These are phyloP conservation scores for Plasmodium gaboni DNA, from an alignment of 169 alveolate species.

Conservation along the genomic window DNA sequence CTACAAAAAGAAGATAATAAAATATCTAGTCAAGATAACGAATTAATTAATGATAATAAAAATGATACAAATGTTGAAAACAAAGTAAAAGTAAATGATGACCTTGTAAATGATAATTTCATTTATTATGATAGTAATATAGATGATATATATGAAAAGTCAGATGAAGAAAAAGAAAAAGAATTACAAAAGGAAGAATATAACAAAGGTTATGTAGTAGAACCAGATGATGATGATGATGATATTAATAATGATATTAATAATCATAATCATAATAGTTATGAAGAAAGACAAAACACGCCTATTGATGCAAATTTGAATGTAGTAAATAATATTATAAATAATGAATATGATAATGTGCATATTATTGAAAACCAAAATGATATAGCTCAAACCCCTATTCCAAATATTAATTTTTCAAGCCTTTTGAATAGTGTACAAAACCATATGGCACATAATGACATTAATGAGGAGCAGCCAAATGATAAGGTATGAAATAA, in stretches of 20 bases:
- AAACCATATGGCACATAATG: constrained; percentile 12
- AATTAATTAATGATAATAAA: constrained; percentile 3
- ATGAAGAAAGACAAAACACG: constrained; percentile 10
- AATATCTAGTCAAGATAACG: constrained; percentile 9
- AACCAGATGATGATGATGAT: constrained; percentile 1
- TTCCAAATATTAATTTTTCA: constrained; percentile 45
- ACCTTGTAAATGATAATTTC: constrained; percentile 11
- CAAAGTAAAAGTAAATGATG: constrained; percentile 12
- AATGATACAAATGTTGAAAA: background rate
- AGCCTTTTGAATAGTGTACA: constrained; percentile 35
- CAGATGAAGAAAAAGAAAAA: constrained; percentile 52
- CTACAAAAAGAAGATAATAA: background rate
- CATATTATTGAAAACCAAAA: background rate
- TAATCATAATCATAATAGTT: background rate
- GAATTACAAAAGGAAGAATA: background rate
- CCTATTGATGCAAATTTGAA: no score
- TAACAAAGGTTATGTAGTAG: background rate
- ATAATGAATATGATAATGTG: constrained; percentile 1
- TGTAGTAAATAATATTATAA: background rate
- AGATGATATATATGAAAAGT: constrained; percentile 49
- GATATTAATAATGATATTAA: background rate
- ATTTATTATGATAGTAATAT: constrained; percentile 47
- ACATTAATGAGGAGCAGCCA: constrained; percentile 4
- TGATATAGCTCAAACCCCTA: background rate
- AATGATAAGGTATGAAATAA: constrained; percentile 42